A percentile compares a stretch with the other conserved stretches of the same genome.
Conservation (phyloP, 192 early-diverging fungal species). For the Piromyces sp. region DNA sequence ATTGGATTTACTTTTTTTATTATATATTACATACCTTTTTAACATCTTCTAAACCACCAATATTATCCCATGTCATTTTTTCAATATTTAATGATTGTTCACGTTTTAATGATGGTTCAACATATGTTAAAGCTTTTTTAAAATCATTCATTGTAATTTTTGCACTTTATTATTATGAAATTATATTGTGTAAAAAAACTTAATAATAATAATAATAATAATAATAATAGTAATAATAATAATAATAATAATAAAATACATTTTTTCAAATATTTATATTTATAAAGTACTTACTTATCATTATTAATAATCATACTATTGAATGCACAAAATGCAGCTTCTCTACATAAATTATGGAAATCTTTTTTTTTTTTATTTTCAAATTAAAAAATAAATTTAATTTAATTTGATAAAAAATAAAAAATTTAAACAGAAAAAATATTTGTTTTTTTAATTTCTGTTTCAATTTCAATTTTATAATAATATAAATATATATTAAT, state of each 20-base stretch:
- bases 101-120: constrained; percentile 57
- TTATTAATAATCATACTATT: constrained; percentile 1
- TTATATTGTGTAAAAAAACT: too few species aligned
- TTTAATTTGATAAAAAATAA: too few species aligned
- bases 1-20: too few species aligned
- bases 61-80: constrained; percentile 53
- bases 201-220: not conserved
- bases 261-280: not conserved
- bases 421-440: too few species aligned
- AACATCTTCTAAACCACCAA: constrained; percentile 72
- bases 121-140: constrained; percentile 30
- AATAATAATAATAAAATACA: too few species aligned
- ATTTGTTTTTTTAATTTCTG: too few species aligned
- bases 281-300: constrained; percentile 12
- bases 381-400: too few species aligned
- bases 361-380: too few species aligned
- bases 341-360: constrained; percentile 67
- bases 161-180: not conserved
- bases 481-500: too few species aligned
- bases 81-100: constrained; percentile 41
- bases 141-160: constrained; percentile 41
- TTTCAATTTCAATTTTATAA: too few species aligned
- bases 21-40: constrained; percentile 32
- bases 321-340: constrained; percentile 39
- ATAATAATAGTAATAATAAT: too few species aligned